phyloP scores from a whole-genome alignment of 2,329 filamentous ascomycete species.

The Ascosphaera aggregata region DNA sequence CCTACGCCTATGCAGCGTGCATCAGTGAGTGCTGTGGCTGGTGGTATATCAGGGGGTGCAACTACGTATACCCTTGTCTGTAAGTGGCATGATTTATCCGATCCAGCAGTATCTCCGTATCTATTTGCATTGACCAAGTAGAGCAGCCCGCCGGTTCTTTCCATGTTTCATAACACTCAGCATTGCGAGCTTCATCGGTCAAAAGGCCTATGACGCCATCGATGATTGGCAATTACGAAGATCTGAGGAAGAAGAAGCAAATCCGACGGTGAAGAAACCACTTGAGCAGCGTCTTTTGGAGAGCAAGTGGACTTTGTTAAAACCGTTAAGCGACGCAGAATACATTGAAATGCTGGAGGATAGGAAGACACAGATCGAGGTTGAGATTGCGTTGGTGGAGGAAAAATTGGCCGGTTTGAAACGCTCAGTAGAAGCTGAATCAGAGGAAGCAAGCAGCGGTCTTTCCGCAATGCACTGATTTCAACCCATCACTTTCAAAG shows the following conservation, averaged over 20 bases:
- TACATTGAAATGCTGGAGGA: conserved; percentile 48
- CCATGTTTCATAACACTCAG: not conserved
- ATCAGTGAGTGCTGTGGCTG: conserved; percentile 45
- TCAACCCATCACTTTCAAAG: no score
- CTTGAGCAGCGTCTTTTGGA: conserved; percentile 28
- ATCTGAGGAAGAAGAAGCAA: conserved; percentile 11
- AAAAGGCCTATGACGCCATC: conserved; percentile 29
- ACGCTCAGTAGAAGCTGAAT: conserved; percentile 5
- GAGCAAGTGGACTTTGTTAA: conserved; percentile 49
- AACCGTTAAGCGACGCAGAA: conserved; percentile 45
- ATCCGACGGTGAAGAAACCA: conserved; percentile 11
- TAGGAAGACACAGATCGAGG: conserved; percentile 46
- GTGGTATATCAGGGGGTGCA: conserved; percentile 27
- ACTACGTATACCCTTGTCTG: not conserved
- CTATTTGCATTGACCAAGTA: no score
- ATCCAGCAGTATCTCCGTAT: no score
- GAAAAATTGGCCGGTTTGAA: conserved; percentile 41
- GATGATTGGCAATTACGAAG: conserved; percentile 23
- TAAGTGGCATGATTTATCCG: no score
- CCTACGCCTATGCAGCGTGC: conserved; percentile 35
- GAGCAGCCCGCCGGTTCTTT: not conserved
- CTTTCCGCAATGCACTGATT: not conserved
- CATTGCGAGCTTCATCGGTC: conserved; percentile 32
- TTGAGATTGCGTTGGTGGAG: conserved; percentile 55
- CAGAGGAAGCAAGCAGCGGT: not conserved